A percentile compares a stretch with the other conserved stretches of the same genome.
Conservation (phyloP, 2,329 filamentous ascomycete genomes). For the Pseudocercospora musae region DNA sequence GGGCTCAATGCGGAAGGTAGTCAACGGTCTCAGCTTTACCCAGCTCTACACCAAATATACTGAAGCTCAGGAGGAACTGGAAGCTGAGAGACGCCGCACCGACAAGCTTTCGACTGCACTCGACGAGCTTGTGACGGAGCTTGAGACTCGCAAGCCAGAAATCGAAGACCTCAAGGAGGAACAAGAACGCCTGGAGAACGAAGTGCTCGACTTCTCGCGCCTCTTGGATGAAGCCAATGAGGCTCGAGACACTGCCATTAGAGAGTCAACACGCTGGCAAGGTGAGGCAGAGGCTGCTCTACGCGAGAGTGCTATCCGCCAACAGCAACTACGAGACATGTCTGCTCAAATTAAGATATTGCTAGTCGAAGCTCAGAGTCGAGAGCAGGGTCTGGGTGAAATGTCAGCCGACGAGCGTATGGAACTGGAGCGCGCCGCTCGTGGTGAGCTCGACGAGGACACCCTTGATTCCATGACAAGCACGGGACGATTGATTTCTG, state of each 20-base stretch:
- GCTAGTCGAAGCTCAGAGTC: conserved; percentile 78
- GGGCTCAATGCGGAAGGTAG: conserved; percentile 51
- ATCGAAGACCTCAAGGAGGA: conserved; percentile 81
- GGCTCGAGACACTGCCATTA: conserved; percentile 74
- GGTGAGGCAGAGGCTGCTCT: conserved; percentile 61
- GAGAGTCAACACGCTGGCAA: conserved; percentile 74
- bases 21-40: conserved; percentile 55
- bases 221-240: conserved; percentile 78
- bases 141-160: conserved; percentile 84
- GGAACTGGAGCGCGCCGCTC: conserved; percentile 73
- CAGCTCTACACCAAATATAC: conserved; percentile 63
- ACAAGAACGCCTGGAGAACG: conserved; percentile 72
- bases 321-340: conserved; percentile 82
- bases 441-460: conserved; percentile 70
- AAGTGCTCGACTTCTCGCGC: conserved; percentile 73
- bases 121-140: conserved; percentile 78
- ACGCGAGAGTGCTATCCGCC: conserved; percentile 72
- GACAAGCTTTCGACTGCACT: conserved; percentile 72
- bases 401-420: conserved; percentile 68
- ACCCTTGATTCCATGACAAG: conserved; percentile 72
- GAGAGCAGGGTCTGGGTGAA: conserved; percentile 72
- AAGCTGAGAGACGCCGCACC: conserved; percentile 69
- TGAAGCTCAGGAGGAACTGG: conserved; percentile 66
- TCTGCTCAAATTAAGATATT: conserved; percentile 88
- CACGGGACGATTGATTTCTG: conserved; percentile 83